Conservation (phyloP, 2,329 filamentous ascomycete genomes). For the Furcasterigmium furcatum region DNA sequence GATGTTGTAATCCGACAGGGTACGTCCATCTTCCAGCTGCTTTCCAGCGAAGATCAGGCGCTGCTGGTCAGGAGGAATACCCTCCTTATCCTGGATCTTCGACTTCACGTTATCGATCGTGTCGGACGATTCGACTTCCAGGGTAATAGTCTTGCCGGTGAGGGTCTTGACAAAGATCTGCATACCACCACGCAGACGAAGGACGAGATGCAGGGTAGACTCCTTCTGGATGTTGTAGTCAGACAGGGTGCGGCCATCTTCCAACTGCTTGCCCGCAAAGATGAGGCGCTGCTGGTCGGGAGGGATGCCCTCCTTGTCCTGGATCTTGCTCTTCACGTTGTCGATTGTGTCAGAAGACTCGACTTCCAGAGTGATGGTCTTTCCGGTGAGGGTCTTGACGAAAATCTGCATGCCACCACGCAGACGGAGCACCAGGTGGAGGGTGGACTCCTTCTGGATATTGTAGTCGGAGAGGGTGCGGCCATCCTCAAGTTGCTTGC, state of each 20-base stretch:
- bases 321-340: conserved; percentile 96
- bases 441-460: conserved; percentile 89
- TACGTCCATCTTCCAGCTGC: conserved; percentile 93
- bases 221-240: conserved; percentile 98
- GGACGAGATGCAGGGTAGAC: conserved; percentile 78
- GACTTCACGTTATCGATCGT: conserved; percentile 93
- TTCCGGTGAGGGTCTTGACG: conserved; percentile 85
- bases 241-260: conserved; percentile 85
- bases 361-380: conserved; percentile 90
- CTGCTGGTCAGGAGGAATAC: conserved; percentile 92
- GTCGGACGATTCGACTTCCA: conserved; percentile 85
- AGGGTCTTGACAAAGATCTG: conserved; percentile 86
- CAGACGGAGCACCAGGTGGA: conserved; percentile 71
- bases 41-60: conserved; percentile 93
- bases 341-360: conserved; percentile 90
- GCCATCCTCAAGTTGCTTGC: conserved; percentile 45
- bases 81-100: conserved; percentile 93
- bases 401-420: conserved; percentile 67
- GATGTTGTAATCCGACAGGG: conserved; percentile 90
- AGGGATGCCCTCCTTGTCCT: conserved; percentile 96
- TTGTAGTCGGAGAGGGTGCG: conserved; percentile 63
- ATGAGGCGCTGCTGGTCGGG: conserved; percentile 95
- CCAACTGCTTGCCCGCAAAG: conserved; percentile 93
- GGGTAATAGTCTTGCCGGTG: conserved; percentile 90
- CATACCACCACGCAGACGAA: conserved; percentile 87